These are phyloP conservation scores for Xylaria flabelliformis DNA, from an alignment of 495 filamentous ascomycete genomes.

Conservation along the genomic window DNA sequence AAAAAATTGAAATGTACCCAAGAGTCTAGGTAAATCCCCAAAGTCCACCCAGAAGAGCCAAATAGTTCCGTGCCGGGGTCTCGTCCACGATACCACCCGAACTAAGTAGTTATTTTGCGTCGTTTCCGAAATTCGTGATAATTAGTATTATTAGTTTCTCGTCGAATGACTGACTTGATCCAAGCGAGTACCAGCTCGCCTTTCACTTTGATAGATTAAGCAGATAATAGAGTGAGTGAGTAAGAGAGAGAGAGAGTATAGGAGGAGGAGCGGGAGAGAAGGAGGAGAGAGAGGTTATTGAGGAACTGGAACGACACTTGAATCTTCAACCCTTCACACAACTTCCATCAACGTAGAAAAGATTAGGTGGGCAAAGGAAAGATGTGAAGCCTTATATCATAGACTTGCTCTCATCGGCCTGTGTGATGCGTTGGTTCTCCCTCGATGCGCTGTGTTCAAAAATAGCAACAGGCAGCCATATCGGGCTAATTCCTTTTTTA, in stretches of 20 bases:
- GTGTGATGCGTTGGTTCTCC: conserved; percentile 37
- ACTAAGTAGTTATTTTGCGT: conserved; percentile 25
- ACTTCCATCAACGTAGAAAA: conserved; percentile 39
- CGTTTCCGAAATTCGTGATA: conserved; percentile 40
- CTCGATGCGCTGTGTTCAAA: conserved; percentile 42
- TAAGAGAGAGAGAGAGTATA: conserved; percentile 23
- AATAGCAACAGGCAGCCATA: conserved; percentile 44
- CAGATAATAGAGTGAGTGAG: conserved; percentile 26
- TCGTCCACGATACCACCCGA: conserved; percentile 35
- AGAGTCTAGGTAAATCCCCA: conserved; percentile 26
- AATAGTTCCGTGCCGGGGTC: conserved; percentile 38
- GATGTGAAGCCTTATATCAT: conserved; percentile 60
- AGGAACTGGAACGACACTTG: conserved; percentile 56
- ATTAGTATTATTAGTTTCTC: conserved; percentile 48
- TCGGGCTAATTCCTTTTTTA: conserved; percentile 45
- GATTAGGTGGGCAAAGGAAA: conserved; percentile 41
- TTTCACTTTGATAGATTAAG: conserved; percentile 50
- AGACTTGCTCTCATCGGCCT: conserved; percentile 41
- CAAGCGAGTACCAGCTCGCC: conserved; percentile 62
- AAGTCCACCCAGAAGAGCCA: conserved; percentile 38
- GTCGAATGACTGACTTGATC: conserved; percentile 59
- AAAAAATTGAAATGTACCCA: conserved; percentile 24
- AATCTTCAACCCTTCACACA: conserved; percentile 46
- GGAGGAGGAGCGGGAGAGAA: conserved; percentile 36
- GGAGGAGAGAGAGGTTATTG: conserved; percentile 42